Percentiles rank a stretch among this genome's conserved stretches.
These are phyloP conservation scores for Solanum chiquidenum DNA, from an alignment of 257 asterid genomes.

Conservation along the genomic window DNA sequence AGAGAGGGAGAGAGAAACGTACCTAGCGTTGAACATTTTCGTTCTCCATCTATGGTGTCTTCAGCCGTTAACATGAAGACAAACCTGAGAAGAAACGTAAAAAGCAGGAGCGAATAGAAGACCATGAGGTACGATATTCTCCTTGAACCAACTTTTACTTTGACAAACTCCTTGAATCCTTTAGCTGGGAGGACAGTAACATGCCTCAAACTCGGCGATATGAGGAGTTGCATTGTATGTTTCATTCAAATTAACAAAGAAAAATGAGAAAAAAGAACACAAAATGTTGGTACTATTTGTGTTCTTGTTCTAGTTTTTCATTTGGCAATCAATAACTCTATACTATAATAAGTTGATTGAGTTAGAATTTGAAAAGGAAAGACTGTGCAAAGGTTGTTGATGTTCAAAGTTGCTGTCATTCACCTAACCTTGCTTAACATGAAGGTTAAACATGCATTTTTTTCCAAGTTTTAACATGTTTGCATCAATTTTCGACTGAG, in stretches of 20 bases:
- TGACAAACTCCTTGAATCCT: conserved; percentile 59
- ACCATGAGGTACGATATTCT: conserved; percentile 56
- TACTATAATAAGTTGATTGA: neutral
- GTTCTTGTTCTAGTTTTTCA: neutral
- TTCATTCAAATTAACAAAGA: neutral
- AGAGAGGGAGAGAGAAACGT: neutral
- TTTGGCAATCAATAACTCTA: neutral
- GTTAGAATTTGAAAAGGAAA: conserved; percentile 9
- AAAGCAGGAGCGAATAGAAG: conserved; percentile 53
- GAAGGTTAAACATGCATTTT: conserved; percentile 22
- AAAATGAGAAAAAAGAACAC: neutral
- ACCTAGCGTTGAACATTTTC: conserved; percentile 54
- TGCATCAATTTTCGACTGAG: neutral
- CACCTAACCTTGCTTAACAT: conserved; percentile 83
- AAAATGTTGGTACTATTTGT: neutral
- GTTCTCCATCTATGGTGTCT: conserved; percentile 53
- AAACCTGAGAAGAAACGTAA: conserved; percentile 69
- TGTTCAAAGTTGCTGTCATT: conserved; percentile 43
- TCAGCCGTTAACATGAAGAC: conserved; percentile 59
- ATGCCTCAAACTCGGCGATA: conserved; percentile 79
- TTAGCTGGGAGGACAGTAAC: conserved; percentile 55
- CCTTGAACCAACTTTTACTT: conserved; percentile 61
- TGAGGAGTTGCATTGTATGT: conserved; percentile 55
- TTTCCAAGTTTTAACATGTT: neutral
- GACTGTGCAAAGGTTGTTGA: conserved; percentile 5